Percentiles rank a stretch among this genome's conserved stretches.
These are phyloP conservation scores for Benincasa hispida DNA, from an alignment of 306 rosid species.

Conservation along the genomic window DNA sequence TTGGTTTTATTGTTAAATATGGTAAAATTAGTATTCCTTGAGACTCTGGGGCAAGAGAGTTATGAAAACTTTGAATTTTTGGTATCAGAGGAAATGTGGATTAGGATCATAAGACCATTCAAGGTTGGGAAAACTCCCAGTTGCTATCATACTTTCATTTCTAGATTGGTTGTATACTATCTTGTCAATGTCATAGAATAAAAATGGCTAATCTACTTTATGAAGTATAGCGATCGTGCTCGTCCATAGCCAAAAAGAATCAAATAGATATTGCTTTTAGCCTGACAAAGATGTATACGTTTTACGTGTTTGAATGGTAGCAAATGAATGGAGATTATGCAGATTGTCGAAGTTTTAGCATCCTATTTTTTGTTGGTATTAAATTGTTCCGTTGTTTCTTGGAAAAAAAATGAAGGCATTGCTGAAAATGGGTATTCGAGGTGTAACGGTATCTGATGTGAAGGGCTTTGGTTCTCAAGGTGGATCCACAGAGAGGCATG, in stretches of 20 bases:
- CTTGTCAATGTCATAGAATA: not conserved
- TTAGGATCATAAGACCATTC: not conserved
- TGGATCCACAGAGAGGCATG: slow-evolving; percentile 87
- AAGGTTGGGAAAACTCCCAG: not conserved
- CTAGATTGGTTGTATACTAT: not conserved
- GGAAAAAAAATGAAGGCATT: slow-evolving; percentile 38
- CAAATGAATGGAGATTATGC: not conserved
- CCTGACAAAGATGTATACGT: not conserved
- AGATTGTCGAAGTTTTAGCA: not conserved
- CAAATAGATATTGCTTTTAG: not conserved
- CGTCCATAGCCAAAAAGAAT: not conserved
- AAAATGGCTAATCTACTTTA: not conserved
- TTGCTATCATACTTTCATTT: not conserved
- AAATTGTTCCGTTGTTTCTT: not conserved
- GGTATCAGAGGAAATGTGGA: not conserved
- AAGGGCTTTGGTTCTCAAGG: slow-evolving; percentile 97
- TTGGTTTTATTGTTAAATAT: not conserved
- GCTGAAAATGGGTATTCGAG: slow-evolving; percentile 78
- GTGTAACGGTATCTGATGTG: slow-evolving; percentile 81
- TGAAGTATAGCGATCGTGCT: not conserved
- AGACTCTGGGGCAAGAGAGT: not conserved
- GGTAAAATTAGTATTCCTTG: not conserved
- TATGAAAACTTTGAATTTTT: not conserved
- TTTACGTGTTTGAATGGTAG: not conserved
- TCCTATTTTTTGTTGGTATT: slow-evolving; percentile 5